These are phyloP conservation scores for Cerrena zonata DNA, from an alignment of 1,284 basidiomycete species.

Conservation along the genomic window DNA sequence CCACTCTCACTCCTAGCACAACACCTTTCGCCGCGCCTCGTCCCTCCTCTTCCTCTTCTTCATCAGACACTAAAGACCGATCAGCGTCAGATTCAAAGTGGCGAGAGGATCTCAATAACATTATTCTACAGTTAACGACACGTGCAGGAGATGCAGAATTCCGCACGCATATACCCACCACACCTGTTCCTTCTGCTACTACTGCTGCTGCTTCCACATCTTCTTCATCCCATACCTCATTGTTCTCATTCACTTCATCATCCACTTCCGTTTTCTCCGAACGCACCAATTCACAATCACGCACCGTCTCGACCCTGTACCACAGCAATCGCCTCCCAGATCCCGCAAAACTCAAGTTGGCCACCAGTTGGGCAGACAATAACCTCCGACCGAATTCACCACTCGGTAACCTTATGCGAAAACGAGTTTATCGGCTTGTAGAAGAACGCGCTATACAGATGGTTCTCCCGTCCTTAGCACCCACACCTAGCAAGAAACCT, in stretches of 20 bases:
- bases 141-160: constrained; percentile 25
- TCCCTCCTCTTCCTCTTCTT: neutral
- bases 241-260: constrained; percentile 18
- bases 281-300: constrained; percentile 18
- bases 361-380: constrained; percentile 58
- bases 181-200: neutral
- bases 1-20: constrained; percentile 1
- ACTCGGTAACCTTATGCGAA: constrained; percentile 54
- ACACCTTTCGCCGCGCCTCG: neutral
- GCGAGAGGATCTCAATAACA: constrained; percentile 34
- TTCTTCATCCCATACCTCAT: constrained; percentile 18
- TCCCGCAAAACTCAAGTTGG: constrained; percentile 46
- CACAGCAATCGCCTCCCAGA: constrained; percentile 34
- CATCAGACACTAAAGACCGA: neutral
- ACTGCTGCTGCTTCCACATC: neutral
- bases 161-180: constrained; percentile 10
- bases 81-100: constrained; percentile 30
- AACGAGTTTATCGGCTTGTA: constrained; percentile 59
- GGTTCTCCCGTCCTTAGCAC: constrained; percentile 32
- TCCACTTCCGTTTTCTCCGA: constrained; percentile 8
- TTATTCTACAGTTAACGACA: constrained; percentile 31
- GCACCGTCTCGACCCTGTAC: neutral
- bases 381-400: constrained; percentile 53
- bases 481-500: constrained; percentile 22
- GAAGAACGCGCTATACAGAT: constrained; percentile 52